Evolutionary conservation across 2,329 filamentous ascomycete genomes (phyloP), one percentile per base, ranked within the genome.

Genomic region (Chaetomium strumarium): DNA sequence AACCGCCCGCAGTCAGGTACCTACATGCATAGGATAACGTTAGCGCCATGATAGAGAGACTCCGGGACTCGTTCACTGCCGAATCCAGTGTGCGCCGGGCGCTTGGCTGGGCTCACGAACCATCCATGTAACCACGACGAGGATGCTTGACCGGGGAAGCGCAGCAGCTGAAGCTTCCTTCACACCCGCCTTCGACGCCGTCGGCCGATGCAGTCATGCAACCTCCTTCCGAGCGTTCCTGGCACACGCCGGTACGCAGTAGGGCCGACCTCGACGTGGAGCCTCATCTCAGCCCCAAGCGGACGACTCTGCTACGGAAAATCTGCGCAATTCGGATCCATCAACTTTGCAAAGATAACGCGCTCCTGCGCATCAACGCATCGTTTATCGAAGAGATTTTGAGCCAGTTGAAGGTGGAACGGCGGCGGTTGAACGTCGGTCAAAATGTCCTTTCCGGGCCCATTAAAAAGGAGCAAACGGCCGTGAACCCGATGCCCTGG

Each of bases 381-480:
- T 24, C 24, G 24, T 24, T 24, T n/a, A n/a, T n/a, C 6, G 20
- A n/a, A 33, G 37, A 46, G 20, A n/a, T 31, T 36, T 41, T 40
- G 46, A 36, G 38, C 5, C 11, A 41, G 20, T 10, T 20, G 1
- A 13, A 39, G 11, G 7, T 7, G 30, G 6, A 36, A 30, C 33
- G 40, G n/a, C 34, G 31, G 49, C 54, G 49, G 54, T 29, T 51
- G 46, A 49, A 46, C 46, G 29, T 55, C 53, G 47, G 54, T 17
- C 24, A 48, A 55, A 49, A 40, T 13, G 9, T 19, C 38, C 29
- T 36, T 45, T 36, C 40, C 33, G 49, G 49, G 20, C n/a, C 52
- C 40, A 37, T 49, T 16, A 14, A 29, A n/a, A 13, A 48, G 43
- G 38, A 55, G 50, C 49, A 53, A 51, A 47, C 53, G 52, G 48